A percentile compares a stretch with the other conserved stretches of the same genome.
Conservation (phyloP, 352 stramenopile genomes). For the Globisporangium spinosum region DNA sequence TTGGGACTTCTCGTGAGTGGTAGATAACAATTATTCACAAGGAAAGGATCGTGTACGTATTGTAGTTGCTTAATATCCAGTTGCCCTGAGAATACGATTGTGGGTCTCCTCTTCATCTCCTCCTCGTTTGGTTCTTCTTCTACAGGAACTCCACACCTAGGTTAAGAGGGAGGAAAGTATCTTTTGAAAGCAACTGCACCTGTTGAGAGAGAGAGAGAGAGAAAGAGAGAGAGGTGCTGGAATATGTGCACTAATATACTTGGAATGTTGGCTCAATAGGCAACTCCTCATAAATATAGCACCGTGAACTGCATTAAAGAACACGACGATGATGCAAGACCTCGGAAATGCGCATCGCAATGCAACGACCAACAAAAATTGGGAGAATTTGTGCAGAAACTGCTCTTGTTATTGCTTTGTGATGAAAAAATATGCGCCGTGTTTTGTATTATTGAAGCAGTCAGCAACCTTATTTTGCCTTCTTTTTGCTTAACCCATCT, state of each 20-base stretch:
- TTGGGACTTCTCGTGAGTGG: neutral
- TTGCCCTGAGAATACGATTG: neutral
- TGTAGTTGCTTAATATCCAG: neutral
- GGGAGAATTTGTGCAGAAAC: slow-evolving; percentile 1
- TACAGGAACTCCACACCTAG: neutral
- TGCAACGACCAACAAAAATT: neutral
- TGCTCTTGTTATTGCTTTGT: neutral
- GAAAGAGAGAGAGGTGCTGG: too few species aligned
- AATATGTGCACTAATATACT: neutral
- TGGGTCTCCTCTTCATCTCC: neutral
- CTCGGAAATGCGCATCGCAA: neutral
- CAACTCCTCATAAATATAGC: neutral
- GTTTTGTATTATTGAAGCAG: too few species aligned
- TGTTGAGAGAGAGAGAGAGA: neutral
- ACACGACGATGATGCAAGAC: neutral
- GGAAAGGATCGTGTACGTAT: neutral
- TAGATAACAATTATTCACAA: too few species aligned
- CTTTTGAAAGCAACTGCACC: neutral
- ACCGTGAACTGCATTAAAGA: neutral
- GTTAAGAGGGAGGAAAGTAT: neutral
- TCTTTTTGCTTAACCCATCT: too few species aligned
- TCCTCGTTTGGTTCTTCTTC: neutral
- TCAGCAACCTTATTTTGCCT: too few species aligned
- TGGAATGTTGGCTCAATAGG: neutral
- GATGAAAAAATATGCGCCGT: too few species aligned